Conservation (phyloP, 2,329 filamentous ascomycete genomes). For the Colletotrichum falcatum region DNA sequence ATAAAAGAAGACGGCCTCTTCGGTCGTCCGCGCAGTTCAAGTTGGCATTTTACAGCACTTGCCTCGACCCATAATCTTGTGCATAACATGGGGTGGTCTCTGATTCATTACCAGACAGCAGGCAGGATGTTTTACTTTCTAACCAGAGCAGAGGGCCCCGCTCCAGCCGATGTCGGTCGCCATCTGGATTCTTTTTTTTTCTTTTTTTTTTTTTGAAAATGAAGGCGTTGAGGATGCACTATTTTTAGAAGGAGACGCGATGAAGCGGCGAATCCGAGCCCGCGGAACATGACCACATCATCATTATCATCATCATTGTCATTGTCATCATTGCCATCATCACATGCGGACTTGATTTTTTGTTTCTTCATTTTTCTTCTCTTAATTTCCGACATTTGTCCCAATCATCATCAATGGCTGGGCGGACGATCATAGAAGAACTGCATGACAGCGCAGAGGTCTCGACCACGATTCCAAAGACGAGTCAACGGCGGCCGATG, state of each 20-base stretch:
- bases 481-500: slow-evolving; percentile 26
- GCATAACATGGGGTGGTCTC: slow-evolving; percentile 36
- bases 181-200: slow-evolving; percentile 28
- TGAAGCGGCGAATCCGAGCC: slow-evolving; percentile 33
- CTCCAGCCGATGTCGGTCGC: slow-evolving; percentile 17
- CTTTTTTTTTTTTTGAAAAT: slow-evolving; percentile 25
- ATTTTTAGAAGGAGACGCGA: slow-evolving; percentile 39
- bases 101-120: slow-evolving; percentile 33
- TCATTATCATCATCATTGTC: slow-evolving; percentile 26
- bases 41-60: slow-evolving; percentile 34
- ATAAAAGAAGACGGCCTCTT: slow-evolving; percentile 16
- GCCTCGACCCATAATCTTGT: slow-evolving; percentile 37
- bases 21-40: slow-evolving; percentile 18
- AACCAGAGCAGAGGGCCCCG: not conserved
- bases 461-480: slow-evolving; percentile 31
- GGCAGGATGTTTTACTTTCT: slow-evolving; percentile 22
- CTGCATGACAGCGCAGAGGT: slow-evolving; percentile 32
- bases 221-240: slow-evolving; percentile 38
- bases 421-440: slow-evolving; percentile 37
- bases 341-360: slow-evolving; percentile 37
- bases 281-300: slow-evolving; percentile 26
- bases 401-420: slow-evolving; percentile 36
- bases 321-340: slow-evolving; percentile 32
- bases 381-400: slow-evolving; percentile 38
- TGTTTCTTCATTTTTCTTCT: slow-evolving; percentile 29